Conservation (phyloP, 257 asterid genomes). For the Solanum gracilifrons region DNA sequence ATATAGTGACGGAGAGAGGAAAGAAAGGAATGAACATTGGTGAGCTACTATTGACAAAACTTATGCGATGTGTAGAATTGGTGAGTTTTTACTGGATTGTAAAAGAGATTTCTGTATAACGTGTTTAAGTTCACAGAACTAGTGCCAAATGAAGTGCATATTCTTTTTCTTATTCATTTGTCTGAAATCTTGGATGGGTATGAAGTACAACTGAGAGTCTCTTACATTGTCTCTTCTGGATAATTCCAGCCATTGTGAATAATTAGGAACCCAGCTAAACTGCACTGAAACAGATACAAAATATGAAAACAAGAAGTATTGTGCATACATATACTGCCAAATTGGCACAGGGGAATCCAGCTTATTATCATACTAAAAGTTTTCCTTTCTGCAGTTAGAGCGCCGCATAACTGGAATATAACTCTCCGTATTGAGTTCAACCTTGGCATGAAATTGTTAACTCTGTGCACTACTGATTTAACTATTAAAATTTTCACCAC, state of each 20-base stretch:
- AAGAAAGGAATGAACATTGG: not conserved
- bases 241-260: not conserved
- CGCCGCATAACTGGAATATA: not conserved
- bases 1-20: not conserved
- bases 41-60: not conserved
- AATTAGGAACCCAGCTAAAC: not conserved
- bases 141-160: not conserved
- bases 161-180: not conserved
- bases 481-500: not conserved
- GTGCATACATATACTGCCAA: not conserved
- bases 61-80: not conserved
- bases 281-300: not conserved
- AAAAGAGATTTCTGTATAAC: not conserved
- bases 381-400: not conserved
- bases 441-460: not conserved
- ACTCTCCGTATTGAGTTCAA: not conserved
- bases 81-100: not conserved
- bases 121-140: not conserved
- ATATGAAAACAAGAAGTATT: not conserved
- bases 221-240: not conserved
- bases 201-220: not conserved
- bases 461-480: not conserved
- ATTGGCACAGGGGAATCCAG: not conserved
- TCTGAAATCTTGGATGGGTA: not conserved
- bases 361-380: not conserved